Base-by-base conservation (phyloP, 805 yeast species). In the Middelhovenomyces tepae region DNA sequence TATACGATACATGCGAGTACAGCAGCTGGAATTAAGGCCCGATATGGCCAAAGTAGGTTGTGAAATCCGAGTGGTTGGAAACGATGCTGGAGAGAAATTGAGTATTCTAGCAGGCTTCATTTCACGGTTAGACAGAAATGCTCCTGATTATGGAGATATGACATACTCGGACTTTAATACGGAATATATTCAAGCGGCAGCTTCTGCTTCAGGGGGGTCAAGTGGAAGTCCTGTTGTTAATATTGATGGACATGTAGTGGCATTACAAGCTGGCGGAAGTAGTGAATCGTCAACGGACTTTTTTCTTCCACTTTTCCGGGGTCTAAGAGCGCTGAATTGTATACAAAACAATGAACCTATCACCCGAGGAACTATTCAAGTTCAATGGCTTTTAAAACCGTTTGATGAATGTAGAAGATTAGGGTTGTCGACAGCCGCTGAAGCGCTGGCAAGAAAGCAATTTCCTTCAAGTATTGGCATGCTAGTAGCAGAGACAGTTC, bases 221-320 rank as follows among this genome's bases (percentile, higher is more conserved):
- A 78, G 91, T 31, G 96, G 96, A 6, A 84, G 95, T 3, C 96
- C 96, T 0, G 96, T 87, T n/a, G 94, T 87, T 2, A 79, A 85
- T 54, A 75, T 79, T 27, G 78, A 81, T 45, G 95, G 95, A 2
- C 58, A 74, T 49, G 95, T 89, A 0, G 83, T 87, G 13, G 95
- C 96, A 0, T 61, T 87, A 33, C 95, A 85, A 57, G 96, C 96
- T 2, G 96, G 96, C 50, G 96, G 96, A 2, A 73, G 82, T 5
- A 72, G 86, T 1, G 91, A 82, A 45, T 87, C 95, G 1, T 83
- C 95, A 0, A 87, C 95, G 0, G 96, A 87, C 60, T 87, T 83
- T 60, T 87, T 87, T 52, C 59, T 87, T 32, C 96, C 96, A 0
- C 73, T 87, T 5, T 77, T 75, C 56, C 66, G 95, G 51, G 93